These are phyloP conservation scores for Hypocrella siamensis DNA, from an alignment of 2,329 filamentous ascomycete species.

Conservation along the genomic window DNA sequence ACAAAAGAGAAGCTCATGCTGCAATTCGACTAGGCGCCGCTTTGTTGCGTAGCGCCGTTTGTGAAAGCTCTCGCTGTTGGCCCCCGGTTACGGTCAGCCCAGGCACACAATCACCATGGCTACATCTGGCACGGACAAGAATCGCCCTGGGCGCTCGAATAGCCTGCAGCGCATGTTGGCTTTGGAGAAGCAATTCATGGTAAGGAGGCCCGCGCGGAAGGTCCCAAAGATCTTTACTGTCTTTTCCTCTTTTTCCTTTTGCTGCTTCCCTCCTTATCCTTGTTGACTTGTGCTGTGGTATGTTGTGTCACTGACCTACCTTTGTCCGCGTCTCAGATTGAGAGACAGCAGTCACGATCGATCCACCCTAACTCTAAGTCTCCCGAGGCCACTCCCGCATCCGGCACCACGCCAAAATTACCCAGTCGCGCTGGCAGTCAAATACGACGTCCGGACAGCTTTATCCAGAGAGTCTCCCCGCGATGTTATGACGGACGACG, in stretches of 20 bases:
- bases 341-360: conserved; percentile 6
- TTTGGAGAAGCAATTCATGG: conserved; percentile 41
- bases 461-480: conserved; percentile 2
- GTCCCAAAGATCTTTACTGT: not conserved
- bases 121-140: conserved; percentile 5
- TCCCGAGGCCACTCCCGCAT: not conserved
- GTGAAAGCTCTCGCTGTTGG: too few relatives aligned
- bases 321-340: conserved; percentile 6
- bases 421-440: conserved; percentile 5
- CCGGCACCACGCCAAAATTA: conserved; percentile 1
- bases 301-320: conserved; percentile 1
- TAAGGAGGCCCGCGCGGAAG: conserved; percentile 22
- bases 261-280: not conserved
- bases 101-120: conserved; percentile 1
- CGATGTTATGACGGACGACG: conserved; percentile 1
- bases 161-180: conserved; percentile 45
- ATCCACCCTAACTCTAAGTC: conserved; percentile 2
- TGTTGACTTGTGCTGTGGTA: not conserved
- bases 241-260: not conserved
- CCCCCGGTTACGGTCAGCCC: not conserved
- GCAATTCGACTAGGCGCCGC: too few relatives aligned
- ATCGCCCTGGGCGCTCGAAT: conserved; percentile 18
- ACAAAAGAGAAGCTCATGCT: too few relatives aligned
- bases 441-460: conserved; percentile 3
- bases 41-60: too few relatives aligned